Conservation (phyloP, 1,284 basidiomycete species). For the Malassezia equina region DNA sequence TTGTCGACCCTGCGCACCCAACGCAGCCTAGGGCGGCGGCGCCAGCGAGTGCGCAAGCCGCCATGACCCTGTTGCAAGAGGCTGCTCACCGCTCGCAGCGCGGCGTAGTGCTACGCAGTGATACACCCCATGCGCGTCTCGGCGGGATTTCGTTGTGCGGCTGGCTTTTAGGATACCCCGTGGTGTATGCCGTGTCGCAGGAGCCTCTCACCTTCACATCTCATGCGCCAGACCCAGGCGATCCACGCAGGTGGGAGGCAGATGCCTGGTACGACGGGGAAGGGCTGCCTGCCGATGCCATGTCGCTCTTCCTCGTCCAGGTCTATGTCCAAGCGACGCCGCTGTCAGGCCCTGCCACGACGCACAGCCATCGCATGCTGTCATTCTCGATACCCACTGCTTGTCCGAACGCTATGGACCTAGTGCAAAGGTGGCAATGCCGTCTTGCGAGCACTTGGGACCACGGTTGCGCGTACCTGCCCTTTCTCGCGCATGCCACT, state of each 20-base stretch:
- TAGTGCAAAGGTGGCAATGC: not conserved
- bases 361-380: not conserved
- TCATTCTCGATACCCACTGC: not conserved
- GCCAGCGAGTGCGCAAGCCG: not conserved
- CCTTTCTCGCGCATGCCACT: not conserved
- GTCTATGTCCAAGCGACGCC: not conserved
- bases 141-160: slow-evolving; percentile 2
- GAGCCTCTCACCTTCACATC: not conserved
- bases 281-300: not conserved
- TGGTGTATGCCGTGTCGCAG: slow-evolving; percentile 2
- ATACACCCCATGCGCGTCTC: not conserved
- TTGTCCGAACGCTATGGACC: not conserved
- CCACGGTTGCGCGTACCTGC: not conserved
- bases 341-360: not conserved
- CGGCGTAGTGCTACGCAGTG: not conserved
- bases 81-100: not conserved
- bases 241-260: not conserved
- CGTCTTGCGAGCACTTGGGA: not conserved
- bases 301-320: slow-evolving; percentile 1
- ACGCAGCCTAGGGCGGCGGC: not conserved
- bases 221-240: not conserved
- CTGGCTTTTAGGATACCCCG: slow-evolving; percentile 11
- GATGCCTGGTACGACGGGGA: not conserved
- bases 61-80: not conserved
- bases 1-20: not conserved